Base-by-base conservation (phyloP, 2,329 filamentous ascomycete species). In the Bimuria novae-zelandiae region DNA sequence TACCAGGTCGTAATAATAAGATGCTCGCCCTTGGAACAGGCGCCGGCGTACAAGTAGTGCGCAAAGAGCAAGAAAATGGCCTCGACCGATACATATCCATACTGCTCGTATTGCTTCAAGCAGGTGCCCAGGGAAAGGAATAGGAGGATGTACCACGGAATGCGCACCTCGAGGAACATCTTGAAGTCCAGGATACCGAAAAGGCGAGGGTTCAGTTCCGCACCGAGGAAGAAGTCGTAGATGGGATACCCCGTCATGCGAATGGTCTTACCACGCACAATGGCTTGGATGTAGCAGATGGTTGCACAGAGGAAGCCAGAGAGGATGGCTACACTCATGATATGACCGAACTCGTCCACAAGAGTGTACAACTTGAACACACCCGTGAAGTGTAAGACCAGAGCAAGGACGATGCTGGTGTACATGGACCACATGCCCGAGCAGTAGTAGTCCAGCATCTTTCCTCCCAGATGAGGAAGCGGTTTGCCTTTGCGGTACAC, bases 401-500 rank as follows among this genome's bases (percentile, higher is more conserved):
- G 78, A 33, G 87, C 85, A 30, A 91, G 76, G 8, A 81, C 79
- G 62, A 97, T 89, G 61, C 90, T 97, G 39, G 87, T 83, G 78
- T 96, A 99, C 75, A 96, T 91, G 55, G 89, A 93, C 76, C 81
- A 84, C 65, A 93, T 87, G 56, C 86, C 94, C 39, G 92, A 96
- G 83, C 94, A 99, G 79, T 93, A 97, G 81, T 99, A 99, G 58
- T 83, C 82, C 54, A 99, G 83, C 78, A 95, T 90, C 81, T 92
- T 89, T 67, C 90, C 90, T 54, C 86, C 87, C 67, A 88, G 82
- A 70, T 95, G 89, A 19, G 88, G 84, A 40, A 99, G 84, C 42
- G 93, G 89, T 78, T 96, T 96, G 63, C 94, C 94, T 70, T 91
- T 89, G 54, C 87, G 85, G 77, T 87, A 92, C 57, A 99, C 86